These are phyloP conservation scores for Fabrea salina DNA, from an alignment of 169 alveolate species.

Conservation along the genomic window DNA sequence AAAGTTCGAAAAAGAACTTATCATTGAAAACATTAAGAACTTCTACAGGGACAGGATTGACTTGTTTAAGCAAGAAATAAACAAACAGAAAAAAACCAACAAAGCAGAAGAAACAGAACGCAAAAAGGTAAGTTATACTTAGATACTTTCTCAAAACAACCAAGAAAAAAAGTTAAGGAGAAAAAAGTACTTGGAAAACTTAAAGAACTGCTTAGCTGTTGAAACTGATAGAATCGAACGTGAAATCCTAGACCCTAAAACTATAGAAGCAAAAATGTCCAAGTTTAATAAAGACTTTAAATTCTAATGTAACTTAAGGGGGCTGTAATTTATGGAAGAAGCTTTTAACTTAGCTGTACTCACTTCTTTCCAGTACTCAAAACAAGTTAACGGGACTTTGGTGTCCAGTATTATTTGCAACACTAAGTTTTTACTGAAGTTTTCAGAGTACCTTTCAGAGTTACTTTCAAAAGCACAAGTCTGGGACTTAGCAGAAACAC, in stretches of 20 bases:
- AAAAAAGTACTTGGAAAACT: background rate
- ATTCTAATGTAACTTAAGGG: too few species aligned
- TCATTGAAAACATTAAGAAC: constrained; percentile 3
- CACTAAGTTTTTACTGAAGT: too few species aligned
- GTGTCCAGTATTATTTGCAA: too few species aligned
- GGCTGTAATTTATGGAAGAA: too few species aligned
- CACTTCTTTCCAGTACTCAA: too few species aligned
- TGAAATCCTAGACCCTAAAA: background rate
- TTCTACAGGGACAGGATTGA: background rate
- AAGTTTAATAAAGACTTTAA: background rate
- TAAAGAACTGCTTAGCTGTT: background rate
- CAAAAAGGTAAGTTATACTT: background rate
- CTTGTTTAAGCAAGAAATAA: background rate
- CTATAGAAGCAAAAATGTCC: background rate
- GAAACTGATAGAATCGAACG: background rate
- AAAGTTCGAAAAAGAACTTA: background rate
- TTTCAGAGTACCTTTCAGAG: too few species aligned
- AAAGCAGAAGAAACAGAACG: background rate
- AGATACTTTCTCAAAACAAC: background rate
- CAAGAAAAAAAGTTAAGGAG: background rate
- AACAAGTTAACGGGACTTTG: too few species aligned
- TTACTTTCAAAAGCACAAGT: too few species aligned
- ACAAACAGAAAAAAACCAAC: background rate
- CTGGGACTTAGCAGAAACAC: too few species aligned
- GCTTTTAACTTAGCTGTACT: too few species aligned